Conservation (phyloP, 108 stramenopile genomes). For the Pseudonitzschia multiseries region DNA sequence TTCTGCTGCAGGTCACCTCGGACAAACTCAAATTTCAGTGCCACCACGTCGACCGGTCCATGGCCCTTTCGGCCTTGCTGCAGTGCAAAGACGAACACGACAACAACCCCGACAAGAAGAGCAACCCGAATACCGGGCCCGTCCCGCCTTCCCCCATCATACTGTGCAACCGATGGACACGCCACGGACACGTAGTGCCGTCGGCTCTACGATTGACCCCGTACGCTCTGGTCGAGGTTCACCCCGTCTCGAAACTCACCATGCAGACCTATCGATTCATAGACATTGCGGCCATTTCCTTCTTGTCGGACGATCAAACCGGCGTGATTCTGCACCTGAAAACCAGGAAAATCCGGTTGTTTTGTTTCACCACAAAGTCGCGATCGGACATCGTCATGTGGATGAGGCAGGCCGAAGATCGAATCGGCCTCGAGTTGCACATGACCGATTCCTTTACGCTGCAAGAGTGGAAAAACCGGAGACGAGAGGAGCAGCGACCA, state of each 20-base stretch:
- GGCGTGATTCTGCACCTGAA: conserved; percentile 45
- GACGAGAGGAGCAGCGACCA: conserved; percentile 25
- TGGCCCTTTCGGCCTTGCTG: conserved; percentile 44
- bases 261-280: conserved; percentile 52
- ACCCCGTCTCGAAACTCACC: conserved; percentile 15
- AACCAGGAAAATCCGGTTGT: conserved; percentile 33
- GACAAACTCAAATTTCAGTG: conserved; percentile 68
- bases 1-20: conserved; percentile 44
- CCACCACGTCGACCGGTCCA: conserved; percentile 39
- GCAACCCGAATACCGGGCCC: background rate
- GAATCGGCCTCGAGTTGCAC: conserved; percentile 38
- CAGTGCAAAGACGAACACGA: conserved; percentile 34
- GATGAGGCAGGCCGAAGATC: conserved; percentile 35
- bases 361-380: conserved; percentile 37
- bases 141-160: conserved; percentile 11
- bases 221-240: conserved; percentile 51
- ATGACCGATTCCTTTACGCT: conserved; percentile 38
- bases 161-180: conserved; percentile 43
- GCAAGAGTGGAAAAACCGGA: conserved; percentile 35
- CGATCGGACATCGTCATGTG: conserved; percentile 38
- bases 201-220: conserved; percentile 41
- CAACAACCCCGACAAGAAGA: background rate
- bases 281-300: conserved; percentile 42
- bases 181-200: conserved; percentile 39
- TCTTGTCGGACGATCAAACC: conserved; percentile 44